These are phyloP conservation scores for Volvariella volvacea DNA, from an alignment of 1,284 basidiomycete genomes.

Conservation along the genomic window DNA sequence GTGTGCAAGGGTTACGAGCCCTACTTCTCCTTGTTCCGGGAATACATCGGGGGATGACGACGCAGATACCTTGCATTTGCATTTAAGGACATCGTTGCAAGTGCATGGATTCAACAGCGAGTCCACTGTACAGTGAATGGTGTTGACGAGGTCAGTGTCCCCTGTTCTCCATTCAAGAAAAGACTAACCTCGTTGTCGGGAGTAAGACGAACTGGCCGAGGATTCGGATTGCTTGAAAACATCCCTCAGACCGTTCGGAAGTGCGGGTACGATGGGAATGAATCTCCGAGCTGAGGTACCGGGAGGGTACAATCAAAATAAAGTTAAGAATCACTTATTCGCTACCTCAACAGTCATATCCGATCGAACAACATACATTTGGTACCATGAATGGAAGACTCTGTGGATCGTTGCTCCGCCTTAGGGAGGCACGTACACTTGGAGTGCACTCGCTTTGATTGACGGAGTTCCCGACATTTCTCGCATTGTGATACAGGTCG, in stretches of 20 bases:
- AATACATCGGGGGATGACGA: conserved; percentile 13
- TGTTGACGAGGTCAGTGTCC: neutral
- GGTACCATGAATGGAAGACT: conserved; percentile 32
- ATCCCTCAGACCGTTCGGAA: conserved; percentile 59
- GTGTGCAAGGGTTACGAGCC: conserved; percentile 42
- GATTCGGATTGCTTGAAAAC: conserved; percentile 21
- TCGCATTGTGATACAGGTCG: conserved; percentile 80
- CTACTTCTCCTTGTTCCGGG: conserved; percentile 16
- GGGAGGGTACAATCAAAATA: conserved; percentile 8
- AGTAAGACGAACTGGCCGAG: conserved; percentile 27
- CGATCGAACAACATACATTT: conserved; percentile 44
- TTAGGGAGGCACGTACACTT: conserved; percentile 59
- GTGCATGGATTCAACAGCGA: conserved; percentile 56
- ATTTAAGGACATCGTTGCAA: conserved; percentile 50
- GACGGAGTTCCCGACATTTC: conserved; percentile 70
- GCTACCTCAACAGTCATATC: neutral
- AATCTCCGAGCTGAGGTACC: conserved; percentile 40
- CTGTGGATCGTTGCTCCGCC: conserved; percentile 28
- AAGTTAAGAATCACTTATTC: neutral
- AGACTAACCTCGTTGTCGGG: conserved; percentile 46
- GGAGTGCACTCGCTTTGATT: conserved; percentile 67
- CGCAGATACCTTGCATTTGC: conserved; percentile 36
- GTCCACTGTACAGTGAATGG: conserved; percentile 35
- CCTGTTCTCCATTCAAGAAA: conserved; percentile 5
- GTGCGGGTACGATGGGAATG: conserved; percentile 52